phyloP scores from a whole-genome alignment of 257 asterid genomes.

The Penstemon barbatus region DNA sequence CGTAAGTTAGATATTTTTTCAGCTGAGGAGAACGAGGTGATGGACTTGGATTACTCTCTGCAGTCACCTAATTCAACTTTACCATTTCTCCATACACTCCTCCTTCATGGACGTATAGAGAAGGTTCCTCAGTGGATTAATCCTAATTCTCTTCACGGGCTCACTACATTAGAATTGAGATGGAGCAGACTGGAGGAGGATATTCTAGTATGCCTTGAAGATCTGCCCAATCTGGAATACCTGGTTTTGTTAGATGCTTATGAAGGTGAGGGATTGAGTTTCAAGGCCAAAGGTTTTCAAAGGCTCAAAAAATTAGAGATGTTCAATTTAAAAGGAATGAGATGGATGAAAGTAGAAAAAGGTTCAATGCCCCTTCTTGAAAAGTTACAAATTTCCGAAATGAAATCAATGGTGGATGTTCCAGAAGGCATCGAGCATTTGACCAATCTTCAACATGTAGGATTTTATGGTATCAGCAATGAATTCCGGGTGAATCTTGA shows the following conservation, averaged over 20 bases:
- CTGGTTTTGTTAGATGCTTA: not conserved
- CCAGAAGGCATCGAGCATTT: conserved; percentile 23
- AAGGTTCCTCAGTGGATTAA: conserved; percentile 26
- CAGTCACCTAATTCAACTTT: not conserved
- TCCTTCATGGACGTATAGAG: conserved; percentile 9
- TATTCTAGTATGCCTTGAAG: conserved; percentile 19
- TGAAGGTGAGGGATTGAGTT: conserved; percentile 23
- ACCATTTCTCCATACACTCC: not conserved
- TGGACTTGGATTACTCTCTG: conserved; percentile 3
- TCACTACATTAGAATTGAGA: not conserved
- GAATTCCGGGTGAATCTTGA: not conserved
- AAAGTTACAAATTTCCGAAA: not conserved
- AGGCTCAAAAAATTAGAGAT: conserved; percentile 4
- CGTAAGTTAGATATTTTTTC: not conserved
- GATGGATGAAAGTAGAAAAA: conserved; percentile 19
- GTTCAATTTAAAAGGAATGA: not conserved
- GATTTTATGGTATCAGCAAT: not conserved
- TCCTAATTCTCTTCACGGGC: conserved; percentile 14
- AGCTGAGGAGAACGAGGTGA: not conserved
- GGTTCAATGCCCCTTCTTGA: conserved; percentile 29
- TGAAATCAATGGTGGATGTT: conserved; percentile 19
- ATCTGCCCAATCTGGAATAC: conserved; percentile 14
- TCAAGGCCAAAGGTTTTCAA: conserved; percentile 18
- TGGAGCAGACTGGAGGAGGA: conserved; percentile 7
- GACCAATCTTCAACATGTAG: not conserved